Evolutionary conservation across 1,284 basidiomycete genomes (phyloP), one percentile per base, ranked within the genome.

Genomic region (Ceratobasidium papillatum): DNA sequence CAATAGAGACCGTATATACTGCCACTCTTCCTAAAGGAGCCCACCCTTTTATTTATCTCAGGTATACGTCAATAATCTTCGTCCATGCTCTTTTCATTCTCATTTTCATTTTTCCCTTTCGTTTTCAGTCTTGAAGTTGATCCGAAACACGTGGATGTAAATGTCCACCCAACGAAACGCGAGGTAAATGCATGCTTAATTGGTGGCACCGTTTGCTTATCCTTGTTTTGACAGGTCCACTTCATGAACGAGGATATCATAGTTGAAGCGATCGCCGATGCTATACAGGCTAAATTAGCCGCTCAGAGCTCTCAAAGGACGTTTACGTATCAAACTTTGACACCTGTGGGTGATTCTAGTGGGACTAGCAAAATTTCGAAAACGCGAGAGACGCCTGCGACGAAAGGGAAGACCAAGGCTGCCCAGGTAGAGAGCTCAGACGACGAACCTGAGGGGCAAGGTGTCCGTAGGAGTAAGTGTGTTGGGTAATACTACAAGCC

Each of bases 141-240:
- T 74, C 95, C 96, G 0, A 87, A 89, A 43, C 91, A 93, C 36
- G 91, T 99, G 11, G 98, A 99, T 80, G 96, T 99, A 74, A 99
- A 99, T 79, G 96, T 99, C 0, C 97, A 99, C 81, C 98, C 98
- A 0, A 99, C 98, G 0, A 99, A 99, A 82, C 92, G 93, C 47
- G 96, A 99, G 81, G 85, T 86, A 22, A 47, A 22, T 1, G n/a
- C 32, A 22, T 32, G 43, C n/a, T 32, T 47, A 9, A 47, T 14
- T 43, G 32, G n/a, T n/a, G 19, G 12, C 54, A 52, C 8, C 34
- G 17, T 17, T 49, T 17, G 14, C 25, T 63, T 25, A 52, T 25
- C 14, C 34, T 73, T 5, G 1, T 22, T 30, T 25, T 22, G 27
- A 1, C 56, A 84, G 81, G 95, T 98, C 0, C 94, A 96, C 78